phyloP scores from a whole-genome alignment of 164 flowering plant species.

The Annona squamosa region DNA sequence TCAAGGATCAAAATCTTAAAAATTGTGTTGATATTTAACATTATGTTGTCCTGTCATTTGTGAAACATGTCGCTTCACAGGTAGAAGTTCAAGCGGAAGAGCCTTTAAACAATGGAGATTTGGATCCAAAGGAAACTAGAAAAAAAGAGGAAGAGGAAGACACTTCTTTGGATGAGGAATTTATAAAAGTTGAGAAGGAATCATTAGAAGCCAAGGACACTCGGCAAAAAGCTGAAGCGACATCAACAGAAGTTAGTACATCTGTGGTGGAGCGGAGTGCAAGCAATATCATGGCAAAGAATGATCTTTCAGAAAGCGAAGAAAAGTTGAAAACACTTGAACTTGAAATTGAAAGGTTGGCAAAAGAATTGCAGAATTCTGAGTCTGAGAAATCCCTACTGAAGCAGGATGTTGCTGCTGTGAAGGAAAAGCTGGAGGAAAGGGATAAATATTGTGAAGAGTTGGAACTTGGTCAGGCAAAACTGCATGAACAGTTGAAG shows the following conservation, averaged over 20 bases:
- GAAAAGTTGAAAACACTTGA: constrained; percentile 67
- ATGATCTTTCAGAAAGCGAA: constrained; percentile 50
- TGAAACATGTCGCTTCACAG: constrained; percentile 7
- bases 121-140: constrained; percentile 6
- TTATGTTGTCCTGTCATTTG: no score
- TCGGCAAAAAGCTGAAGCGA: constrained; percentile 16
- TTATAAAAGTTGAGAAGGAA: constrained; percentile 93
- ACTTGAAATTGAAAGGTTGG: constrained; percentile 53
- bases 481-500: constrained; percentile 38
- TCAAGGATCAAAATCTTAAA: no score
- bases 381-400: constrained; percentile 51
- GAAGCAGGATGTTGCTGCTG: constrained; percentile 38
- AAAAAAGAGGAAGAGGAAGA: constrained; percentile 60
- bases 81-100: constrained; percentile 13
- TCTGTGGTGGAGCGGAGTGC: constrained; percentile 27
- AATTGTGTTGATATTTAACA: no score
- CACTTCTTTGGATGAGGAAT: constrained; percentile 61
- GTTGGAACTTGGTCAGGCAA: constrained; percentile 48
- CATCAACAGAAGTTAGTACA: constrained; percentile 20
- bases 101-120: constrained; percentile 14
- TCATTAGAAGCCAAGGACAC: constrained; percentile 37
- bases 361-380: constrained; percentile 40
- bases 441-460: constrained; percentile 43
- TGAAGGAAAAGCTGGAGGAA: constrained; percentile 48
- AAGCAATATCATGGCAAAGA: constrained; percentile 24